These are phyloP conservation scores for Cicer pinnatifidum DNA, from an alignment of 306 rosid genomes.

Conservation along the genomic window DNA sequence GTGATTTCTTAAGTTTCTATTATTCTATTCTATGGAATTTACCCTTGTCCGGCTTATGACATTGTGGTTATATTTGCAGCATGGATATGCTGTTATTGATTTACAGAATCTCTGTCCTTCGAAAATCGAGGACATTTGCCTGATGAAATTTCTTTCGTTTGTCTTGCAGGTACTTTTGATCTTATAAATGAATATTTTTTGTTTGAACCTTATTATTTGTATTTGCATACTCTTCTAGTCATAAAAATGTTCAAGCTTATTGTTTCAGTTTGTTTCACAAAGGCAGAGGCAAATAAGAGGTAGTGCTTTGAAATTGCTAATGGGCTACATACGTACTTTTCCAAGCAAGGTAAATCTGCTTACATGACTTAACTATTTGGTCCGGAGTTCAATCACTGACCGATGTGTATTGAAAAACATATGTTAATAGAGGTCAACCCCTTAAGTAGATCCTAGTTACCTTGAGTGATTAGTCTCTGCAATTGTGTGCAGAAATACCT, in stretches of 20 bases:
- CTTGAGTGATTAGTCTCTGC: too few relatives aligned
- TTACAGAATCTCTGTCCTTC: conserved; percentile 63
- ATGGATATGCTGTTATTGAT: conserved; percentile 83
- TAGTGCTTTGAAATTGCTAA: conserved; percentile 68
- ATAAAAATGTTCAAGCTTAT: conserved; percentile 37
- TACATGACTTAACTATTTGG: not conserved
- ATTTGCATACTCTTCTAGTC: conserved; percentile 25
- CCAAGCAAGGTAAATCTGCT: conserved; percentile 77
- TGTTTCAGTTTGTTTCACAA: conserved; percentile 84
- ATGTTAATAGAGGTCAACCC: too few relatives aligned
- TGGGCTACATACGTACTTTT: conserved; percentile 62
- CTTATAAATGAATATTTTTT: conserved; percentile 24
- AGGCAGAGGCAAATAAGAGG: conserved; percentile 84
- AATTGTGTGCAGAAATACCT: too few relatives aligned
- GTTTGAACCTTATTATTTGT: conserved; percentile 17
- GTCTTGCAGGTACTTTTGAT: conserved; percentile 72
- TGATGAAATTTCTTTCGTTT: conserved; percentile 67
- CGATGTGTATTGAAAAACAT: too few relatives aligned
- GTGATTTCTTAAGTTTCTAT: conserved; percentile 15
- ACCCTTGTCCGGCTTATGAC: conserved; percentile 27
- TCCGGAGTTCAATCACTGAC: too few relatives aligned
- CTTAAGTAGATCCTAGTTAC: too few relatives aligned
- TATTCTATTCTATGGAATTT: conserved; percentile 11
- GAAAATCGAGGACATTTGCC: conserved; percentile 61
- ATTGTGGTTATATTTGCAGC: conserved; percentile 57